phyloP scores from a whole-genome alignment of 805 yeast genomes.

The Starmerella scarabaei region DNA sequence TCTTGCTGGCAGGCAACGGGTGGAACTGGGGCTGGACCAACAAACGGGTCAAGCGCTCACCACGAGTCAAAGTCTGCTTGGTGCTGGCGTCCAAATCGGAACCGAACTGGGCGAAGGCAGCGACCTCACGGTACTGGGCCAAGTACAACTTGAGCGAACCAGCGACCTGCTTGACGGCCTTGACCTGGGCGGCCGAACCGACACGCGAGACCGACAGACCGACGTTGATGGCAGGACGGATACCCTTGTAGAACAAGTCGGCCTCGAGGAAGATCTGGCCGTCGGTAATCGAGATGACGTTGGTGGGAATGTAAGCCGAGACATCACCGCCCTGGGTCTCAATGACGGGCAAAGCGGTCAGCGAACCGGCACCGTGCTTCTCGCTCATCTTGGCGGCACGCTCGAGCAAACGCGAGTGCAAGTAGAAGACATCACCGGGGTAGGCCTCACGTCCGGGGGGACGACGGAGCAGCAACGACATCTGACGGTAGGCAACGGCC shows the following conservation, averaged over 20 bases:
- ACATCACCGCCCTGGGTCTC: conserved; percentile 99
- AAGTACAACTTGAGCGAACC: conserved; percentile 99
- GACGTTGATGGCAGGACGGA: conserved; percentile 99
- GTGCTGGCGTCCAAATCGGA: conserved; percentile 99
- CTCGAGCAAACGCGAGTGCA: conserved; percentile 88
- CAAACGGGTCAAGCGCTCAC: conserved; percentile 99
- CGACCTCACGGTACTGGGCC: conserved; percentile 99
- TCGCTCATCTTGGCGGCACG: conserved; percentile 97
- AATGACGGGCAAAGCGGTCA: conserved; percentile 91
- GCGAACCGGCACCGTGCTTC: conserved; percentile 79
- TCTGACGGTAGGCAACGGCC: conserved; percentile 99
- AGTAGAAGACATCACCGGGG: conserved; percentile 95
- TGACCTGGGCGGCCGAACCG: conserved; percentile 99
- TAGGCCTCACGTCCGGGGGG: conserved; percentile 96
- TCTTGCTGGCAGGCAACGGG: conserved; percentile 97
- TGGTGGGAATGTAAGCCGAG: conserved; percentile 94
- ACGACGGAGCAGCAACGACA: conserved; percentile 92
- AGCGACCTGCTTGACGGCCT: conserved; percentile 99
- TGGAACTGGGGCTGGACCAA: conserved; percentile 94
- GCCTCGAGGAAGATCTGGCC: conserved; percentile 99
- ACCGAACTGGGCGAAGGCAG: conserved; percentile 99
- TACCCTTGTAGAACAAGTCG: conserved; percentile 99
- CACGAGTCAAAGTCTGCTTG: conserved; percentile 97
- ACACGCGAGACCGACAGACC: conserved; percentile 99
- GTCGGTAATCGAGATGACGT: conserved; percentile 93